A percentile compares a stretch with the other conserved stretches of the same genome.
Evolutionary conservation across 176 grass and related monocot species (phyloP).

Genomic region (Paspalum vaginatum): DNA sequence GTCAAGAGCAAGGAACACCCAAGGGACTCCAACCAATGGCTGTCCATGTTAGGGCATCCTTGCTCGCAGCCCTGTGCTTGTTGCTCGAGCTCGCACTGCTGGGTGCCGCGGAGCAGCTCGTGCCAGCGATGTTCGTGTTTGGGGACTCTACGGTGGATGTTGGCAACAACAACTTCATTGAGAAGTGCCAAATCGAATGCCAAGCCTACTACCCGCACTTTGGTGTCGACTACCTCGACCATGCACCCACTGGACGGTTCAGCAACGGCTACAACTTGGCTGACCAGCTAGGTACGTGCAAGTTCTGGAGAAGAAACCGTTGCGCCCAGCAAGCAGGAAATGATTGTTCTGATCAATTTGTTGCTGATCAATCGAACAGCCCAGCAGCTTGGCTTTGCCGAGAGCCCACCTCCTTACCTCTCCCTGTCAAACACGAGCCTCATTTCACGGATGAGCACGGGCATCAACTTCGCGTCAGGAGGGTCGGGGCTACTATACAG

Average conservation of each 20-base stretch:
- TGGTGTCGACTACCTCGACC: slow-evolving; percentile 64
- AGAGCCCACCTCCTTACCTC: slow-evolving; percentile 73
- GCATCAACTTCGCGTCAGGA: slow-evolving; percentile 87
- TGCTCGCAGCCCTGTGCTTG: slow-evolving; percentile 36
- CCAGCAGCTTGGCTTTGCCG: slow-evolving; percentile 56
- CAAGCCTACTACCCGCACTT: slow-evolving; percentile 61
- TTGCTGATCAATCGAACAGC: slow-evolving; percentile 7
- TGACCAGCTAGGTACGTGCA: slow-evolving; percentile 66
- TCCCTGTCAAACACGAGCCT: slow-evolving; percentile 44
- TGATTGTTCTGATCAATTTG: neutral
- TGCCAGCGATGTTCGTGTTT: slow-evolving; percentile 84
- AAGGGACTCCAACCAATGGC: neutral
- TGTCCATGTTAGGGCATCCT: neutral
- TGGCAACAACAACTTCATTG: slow-evolving; percentile 87
- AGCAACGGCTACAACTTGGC: slow-evolving; percentile 85
- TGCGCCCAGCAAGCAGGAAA: neutral
- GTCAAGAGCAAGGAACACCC: neutral
- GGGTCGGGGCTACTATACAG: slow-evolving; percentile 61
- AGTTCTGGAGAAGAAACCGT: neutral
- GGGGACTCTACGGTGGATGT: slow-evolving; percentile 87
- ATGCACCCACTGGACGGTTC: slow-evolving; percentile 69
- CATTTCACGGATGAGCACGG: slow-evolving; percentile 46
- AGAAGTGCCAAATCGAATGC: neutral
- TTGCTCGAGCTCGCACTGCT: slow-evolving; percentile 21
- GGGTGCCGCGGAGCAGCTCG: neutral